Evolutionary conservation across 1,139 yeast genomes (phyloP).

Genomic region (Nadsonia starkeyi-henricii): DNA sequence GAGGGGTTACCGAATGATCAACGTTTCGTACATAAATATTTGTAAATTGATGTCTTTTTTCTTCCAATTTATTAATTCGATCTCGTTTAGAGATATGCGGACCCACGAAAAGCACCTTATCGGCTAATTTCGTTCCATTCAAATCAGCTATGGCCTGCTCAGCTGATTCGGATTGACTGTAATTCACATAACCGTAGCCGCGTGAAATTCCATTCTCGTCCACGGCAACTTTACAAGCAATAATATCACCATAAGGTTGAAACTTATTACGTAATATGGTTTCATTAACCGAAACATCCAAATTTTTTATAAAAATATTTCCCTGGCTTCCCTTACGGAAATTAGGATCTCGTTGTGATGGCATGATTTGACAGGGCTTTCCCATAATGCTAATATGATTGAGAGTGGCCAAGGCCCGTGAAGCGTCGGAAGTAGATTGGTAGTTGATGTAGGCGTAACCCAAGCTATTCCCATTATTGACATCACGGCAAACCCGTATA

Average conservation of each 20-base stretch:
- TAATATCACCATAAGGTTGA: slow-evolving; percentile 71
- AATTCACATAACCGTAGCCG: slow-evolving; percentile 93
- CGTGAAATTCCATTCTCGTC: slow-evolving; percentile 77
- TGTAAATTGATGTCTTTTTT: slow-evolving; percentile 71
- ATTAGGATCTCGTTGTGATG: slow-evolving; percentile 29
- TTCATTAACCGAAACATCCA: slow-evolving; percentile 72
- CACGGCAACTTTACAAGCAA: slow-evolving; percentile 83
- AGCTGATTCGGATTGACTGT: slow-evolving; percentile 84
- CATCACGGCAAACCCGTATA: slow-evolving; percentile 86
- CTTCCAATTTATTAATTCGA: slow-evolving; percentile 74
- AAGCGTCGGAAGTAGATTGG: slow-evolving; percentile 66
- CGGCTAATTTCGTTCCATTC: slow-evolving; percentile 51
- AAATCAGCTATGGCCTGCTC: slow-evolving; percentile 81
- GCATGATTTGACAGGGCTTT: slow-evolving; percentile 81
- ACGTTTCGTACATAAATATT: slow-evolving; percentile 79
- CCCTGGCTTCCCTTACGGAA: slow-evolving; percentile 46
- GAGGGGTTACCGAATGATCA: slow-evolving; percentile 19
- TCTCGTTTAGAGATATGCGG: slow-evolving; percentile 77
- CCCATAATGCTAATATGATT: slow-evolving; percentile 74
- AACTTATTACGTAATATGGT: slow-evolving; percentile 71
- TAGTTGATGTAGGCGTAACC: slow-evolving; percentile 92
- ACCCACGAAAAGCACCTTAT: slow-evolving; percentile 77
- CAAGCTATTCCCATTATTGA: slow-evolving; percentile 69
- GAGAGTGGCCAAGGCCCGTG: slow-evolving; percentile 66
- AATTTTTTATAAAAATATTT: slow-evolving; percentile 78